phyloP scores from a whole-genome alignment of 345 rosid species.

The Eucalyptus leucophloia region DNA sequence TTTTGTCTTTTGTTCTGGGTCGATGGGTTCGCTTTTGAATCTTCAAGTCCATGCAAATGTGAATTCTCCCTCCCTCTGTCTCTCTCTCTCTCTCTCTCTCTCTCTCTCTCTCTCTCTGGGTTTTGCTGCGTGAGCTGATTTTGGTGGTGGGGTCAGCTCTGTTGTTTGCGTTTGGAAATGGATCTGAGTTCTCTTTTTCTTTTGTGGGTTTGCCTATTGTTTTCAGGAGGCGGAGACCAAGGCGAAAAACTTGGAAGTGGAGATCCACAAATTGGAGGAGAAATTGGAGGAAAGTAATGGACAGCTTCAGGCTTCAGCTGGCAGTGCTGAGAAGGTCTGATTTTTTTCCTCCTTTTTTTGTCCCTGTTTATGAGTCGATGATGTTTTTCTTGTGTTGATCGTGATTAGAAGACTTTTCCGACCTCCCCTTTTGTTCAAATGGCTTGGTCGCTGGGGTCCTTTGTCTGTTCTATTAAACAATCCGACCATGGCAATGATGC shows the following conservation, averaged over 20 bases:
- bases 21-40: neutral
- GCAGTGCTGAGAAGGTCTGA: slow-evolving; percentile 64
- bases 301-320: slow-evolving; percentile 59
- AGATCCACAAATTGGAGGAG: slow-evolving; percentile 35
- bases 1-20: neutral
- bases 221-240: slow-evolving; percentile 73
- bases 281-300: slow-evolving; percentile 53
- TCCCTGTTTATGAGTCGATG: neutral
- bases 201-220: neutral
- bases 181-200: neutral
- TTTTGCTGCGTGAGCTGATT: neutral
- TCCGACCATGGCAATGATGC: neutral
- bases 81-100: neutral
- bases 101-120: neutral
- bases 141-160: neutral
- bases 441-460: neutral
- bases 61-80: neutral
- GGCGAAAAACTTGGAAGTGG: slow-evolving; percentile 60
- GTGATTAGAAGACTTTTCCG: neutral
- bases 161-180: neutral
- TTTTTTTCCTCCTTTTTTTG: neutral
- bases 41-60: neutral
- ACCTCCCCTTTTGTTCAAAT: neutral
- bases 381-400: neutral
- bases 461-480: neutral